phyloP scores from a whole-genome alignment of 495 filamentous ascomycete species.

The Sordaria brevicollis region DNA sequence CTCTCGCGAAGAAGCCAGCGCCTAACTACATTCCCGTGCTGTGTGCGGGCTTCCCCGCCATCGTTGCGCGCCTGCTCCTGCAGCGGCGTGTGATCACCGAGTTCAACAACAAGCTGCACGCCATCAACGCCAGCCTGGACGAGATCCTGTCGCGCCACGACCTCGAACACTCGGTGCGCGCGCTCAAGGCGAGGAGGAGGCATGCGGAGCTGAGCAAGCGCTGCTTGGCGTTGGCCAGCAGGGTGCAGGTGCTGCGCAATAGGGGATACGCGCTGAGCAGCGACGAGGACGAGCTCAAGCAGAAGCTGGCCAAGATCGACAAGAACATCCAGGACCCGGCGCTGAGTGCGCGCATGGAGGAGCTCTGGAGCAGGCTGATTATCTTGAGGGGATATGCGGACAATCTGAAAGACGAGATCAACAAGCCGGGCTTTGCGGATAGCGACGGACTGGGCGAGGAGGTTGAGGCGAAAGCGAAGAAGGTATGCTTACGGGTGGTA shows the following conservation, averaged over 20 bases:
- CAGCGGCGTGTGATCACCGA: constrained; percentile 63
- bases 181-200: constrained; percentile 68
- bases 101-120: constrained; percentile 74
- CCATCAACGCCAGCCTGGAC: constrained; percentile 79
- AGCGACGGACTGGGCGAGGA: constrained; percentile 61
- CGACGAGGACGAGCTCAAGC: constrained; percentile 83
- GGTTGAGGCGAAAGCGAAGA: constrained; percentile 68
- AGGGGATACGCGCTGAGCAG: constrained; percentile 85
- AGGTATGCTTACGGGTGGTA: constrained; percentile 45
- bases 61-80: constrained; percentile 66
- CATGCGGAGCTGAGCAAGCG: constrained; percentile 74
- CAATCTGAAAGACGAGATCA: constrained; percentile 68
- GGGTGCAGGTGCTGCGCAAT: constrained; percentile 85
- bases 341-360: constrained; percentile 72
- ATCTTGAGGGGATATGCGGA: constrained; percentile 71
- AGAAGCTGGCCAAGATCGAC: constrained; percentile 69
- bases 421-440: constrained; percentile 46
- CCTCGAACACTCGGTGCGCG: constrained; percentile 65
- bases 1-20: constrained; percentile 70
- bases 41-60: constrained; percentile 39
- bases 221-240: constrained; percentile 74
- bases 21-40: constrained; percentile 66
- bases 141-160: constrained; percentile 73
- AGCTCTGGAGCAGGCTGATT: constrained; percentile 94
- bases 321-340: constrained; percentile 71